These are phyloP conservation scores for Leccinum boreale DNA, from an alignment of 768 basidiomycete genomes.

Conservation along the genomic window DNA sequence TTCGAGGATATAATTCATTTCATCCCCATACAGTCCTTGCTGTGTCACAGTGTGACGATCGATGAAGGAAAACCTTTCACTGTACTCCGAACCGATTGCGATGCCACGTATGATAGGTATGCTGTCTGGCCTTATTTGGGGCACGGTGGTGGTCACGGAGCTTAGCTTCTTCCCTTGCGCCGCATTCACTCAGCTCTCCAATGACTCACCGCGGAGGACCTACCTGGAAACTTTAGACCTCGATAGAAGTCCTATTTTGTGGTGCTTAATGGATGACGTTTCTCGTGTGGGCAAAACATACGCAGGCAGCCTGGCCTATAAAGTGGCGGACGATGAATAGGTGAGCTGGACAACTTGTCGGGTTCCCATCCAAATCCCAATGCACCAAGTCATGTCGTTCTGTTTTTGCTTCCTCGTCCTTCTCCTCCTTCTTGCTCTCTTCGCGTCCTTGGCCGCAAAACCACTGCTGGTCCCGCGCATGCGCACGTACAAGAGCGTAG, in stretches of 20 bases:
- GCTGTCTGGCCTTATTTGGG: slow-evolving; percentile 1
- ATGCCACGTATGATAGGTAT: not conserved
- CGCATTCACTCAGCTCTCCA: not conserved
- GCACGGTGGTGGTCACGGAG: not conserved
- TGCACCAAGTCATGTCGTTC: slow-evolving; percentile 4
- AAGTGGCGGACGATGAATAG: slow-evolving; percentile 9
- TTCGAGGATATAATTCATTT: not conserved
- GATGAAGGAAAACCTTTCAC: not conserved
- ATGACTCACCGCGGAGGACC: not conserved
- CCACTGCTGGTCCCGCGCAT: not conserved
- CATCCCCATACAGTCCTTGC: slow-evolving; percentile 8
- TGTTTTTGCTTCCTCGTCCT: not conserved
- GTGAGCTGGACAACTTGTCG: not conserved
- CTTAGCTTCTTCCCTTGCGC: not conserved
- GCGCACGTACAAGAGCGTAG: slow-evolving; percentile 8
- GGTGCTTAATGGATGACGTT: not conserved
- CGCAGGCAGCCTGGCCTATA: not conserved
- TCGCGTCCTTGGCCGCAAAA: not conserved
- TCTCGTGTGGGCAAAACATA: not conserved
- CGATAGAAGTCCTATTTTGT: not conserved
- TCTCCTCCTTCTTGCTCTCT: not conserved
- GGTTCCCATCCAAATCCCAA: not conserved
- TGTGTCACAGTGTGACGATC: slow-evolving; percentile 1
- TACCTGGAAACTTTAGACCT: not conserved
- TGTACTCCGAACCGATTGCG: not conserved